Percentiles rank a stretch among this genome's conserved stretches.
Evolutionary conservation across 805 yeast genomes (phyloP).

Genomic region (Ogataea dorogensis): DNA sequence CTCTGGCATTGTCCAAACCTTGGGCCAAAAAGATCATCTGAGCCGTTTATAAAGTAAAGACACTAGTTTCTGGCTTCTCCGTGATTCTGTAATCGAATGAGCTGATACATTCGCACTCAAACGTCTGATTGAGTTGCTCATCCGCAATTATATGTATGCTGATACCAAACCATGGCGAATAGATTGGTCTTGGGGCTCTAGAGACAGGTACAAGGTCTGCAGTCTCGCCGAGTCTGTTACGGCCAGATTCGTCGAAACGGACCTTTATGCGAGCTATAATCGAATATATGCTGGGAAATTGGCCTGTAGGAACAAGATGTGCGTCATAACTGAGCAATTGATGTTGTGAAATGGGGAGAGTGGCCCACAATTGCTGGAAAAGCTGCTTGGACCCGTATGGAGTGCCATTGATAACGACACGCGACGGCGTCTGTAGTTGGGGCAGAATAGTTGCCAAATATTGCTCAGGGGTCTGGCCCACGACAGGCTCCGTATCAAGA

Average conservation of each 20-base stretch:
- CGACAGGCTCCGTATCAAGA: conserved; percentile 23
- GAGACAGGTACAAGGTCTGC: conserved; percentile 45
- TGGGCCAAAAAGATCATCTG: conserved; percentile 13
- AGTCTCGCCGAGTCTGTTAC: conserved; percentile 60
- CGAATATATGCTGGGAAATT: conserved; percentile 30
- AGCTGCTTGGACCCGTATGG: conserved; percentile 51
- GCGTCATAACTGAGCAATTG: conserved; percentile 61
- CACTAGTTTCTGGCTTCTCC: conserved; percentile 55
- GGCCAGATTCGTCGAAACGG: conserved; percentile 74
- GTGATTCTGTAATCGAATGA: conserved; percentile 67
- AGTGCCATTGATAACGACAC: conserved; percentile 57
- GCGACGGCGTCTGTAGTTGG: conserved; percentile 49
- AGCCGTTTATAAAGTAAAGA: conserved; percentile 24
- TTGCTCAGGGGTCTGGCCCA: conserved; percentile 20
- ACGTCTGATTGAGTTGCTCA: conserved; percentile 40
- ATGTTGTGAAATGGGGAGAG: conserved; percentile 58
- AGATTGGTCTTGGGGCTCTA: conserved; percentile 44
- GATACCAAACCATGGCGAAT: conserved; percentile 75
- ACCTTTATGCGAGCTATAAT: conserved; percentile 56
- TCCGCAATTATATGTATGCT: conserved; percentile 59
- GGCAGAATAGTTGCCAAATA: conserved; percentile 35
- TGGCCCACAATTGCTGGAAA: conserved; percentile 60
- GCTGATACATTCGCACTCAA: conserved; percentile 48
- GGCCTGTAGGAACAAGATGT: conserved; percentile 53
- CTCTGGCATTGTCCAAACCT: conserved; percentile 16